Percentiles rank a stretch among this genome's conserved stretches.
phyloP scores from a whole-genome alignment of 129 eudicot species.

The Lonicera japonica region DNA sequence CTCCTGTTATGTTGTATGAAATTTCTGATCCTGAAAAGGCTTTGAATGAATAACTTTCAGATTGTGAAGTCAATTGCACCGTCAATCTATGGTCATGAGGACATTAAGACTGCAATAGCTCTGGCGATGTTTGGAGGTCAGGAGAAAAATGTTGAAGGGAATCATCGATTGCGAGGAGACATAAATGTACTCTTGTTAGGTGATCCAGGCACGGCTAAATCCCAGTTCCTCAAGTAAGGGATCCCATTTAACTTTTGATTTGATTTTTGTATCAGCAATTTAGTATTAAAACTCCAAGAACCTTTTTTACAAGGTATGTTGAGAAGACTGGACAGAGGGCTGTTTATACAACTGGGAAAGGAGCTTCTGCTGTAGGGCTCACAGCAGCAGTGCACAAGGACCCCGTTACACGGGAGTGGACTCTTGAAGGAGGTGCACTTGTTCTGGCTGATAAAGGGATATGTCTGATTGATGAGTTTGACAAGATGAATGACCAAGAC shows the following conservation, averaged over 20 bases:
- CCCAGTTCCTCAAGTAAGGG: conserved; percentile 92
- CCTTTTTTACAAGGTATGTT: conserved; percentile 55
- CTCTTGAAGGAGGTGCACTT: conserved; percentile 99
- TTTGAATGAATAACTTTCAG: conserved; percentile 29
- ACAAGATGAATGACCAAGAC: conserved; percentile 99
- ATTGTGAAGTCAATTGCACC: conserved; percentile 95
- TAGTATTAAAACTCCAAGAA: not conserved
- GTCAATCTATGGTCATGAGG: conserved; percentile 96
- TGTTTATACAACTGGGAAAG: conserved; percentile 97
- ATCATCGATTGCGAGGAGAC: conserved; percentile 84
- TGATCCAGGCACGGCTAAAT: conserved; percentile 99
- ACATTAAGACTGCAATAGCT: conserved; percentile 88
- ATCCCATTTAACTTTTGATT: not conserved
- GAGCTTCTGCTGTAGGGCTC: conserved; percentile 99
- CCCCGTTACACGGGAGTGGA: conserved; percentile 97
- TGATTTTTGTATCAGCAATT: not conserved
- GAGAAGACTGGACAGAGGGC: conserved; percentile 99
- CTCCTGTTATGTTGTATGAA: not conserved
- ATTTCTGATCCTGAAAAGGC: not conserved
- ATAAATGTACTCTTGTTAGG: conserved; percentile 89
- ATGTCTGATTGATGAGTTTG: conserved; percentile 94
- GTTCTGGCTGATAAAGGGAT: conserved; percentile 96
- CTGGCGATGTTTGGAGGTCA: conserved; percentile 99
- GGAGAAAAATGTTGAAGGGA: conserved; percentile 86
- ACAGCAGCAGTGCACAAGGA: conserved; percentile 99